phyloP scores from a whole-genome alignment of 2,329 filamentous ascomycete genomes.

The Corynespora cassiicola region DNA sequence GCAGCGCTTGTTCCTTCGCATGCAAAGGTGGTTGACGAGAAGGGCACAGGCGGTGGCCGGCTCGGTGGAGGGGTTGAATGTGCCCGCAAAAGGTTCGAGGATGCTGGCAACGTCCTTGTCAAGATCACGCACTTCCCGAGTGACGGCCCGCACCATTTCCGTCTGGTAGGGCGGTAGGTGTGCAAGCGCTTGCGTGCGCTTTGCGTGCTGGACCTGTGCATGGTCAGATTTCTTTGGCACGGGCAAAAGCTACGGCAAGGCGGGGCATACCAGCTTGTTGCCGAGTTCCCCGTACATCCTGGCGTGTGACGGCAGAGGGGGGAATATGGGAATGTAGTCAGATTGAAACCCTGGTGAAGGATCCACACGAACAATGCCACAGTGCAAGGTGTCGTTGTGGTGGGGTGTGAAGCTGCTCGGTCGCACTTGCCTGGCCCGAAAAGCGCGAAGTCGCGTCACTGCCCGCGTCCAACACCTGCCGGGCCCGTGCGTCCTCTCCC shows the following conservation, averaged over 20 bases:
- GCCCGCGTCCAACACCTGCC: too few species aligned
- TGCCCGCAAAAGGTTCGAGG: slow-evolving; percentile 81
- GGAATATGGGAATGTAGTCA: too few species aligned
- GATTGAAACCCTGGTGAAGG: too few species aligned
- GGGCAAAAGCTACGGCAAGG: slow-evolving; percentile 14
- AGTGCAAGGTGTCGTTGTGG: too few species aligned
- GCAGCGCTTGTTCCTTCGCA: slow-evolving; percentile 95
- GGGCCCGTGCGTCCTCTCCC: too few species aligned
- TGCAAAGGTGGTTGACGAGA: slow-evolving; percentile 91
- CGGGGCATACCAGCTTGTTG: slow-evolving; percentile 74
- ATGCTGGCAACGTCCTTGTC: slow-evolving; percentile 83
- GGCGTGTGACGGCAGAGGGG: background rate
- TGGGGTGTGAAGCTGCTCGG: too few species aligned
- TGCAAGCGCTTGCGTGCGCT: slow-evolving; percentile 85
- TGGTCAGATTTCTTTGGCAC: slow-evolving; percentile 8
- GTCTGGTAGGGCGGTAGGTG: slow-evolving; percentile 92
- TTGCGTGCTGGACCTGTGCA: slow-evolving; percentile 86
- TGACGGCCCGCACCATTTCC: slow-evolving; percentile 85
- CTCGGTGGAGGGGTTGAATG: slow-evolving; percentile 83
- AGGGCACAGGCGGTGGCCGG: slow-evolving; percentile 86
- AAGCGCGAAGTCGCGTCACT: too few species aligned
- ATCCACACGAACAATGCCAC: too few species aligned
- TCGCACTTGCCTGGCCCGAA: too few species aligned
- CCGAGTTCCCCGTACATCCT: slow-evolving; percentile 87
- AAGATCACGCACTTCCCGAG: slow-evolving; percentile 90